Conservation (phyloP, 1,284 basidiomycete genomes). For the Fomitopsis palustris region DNA sequence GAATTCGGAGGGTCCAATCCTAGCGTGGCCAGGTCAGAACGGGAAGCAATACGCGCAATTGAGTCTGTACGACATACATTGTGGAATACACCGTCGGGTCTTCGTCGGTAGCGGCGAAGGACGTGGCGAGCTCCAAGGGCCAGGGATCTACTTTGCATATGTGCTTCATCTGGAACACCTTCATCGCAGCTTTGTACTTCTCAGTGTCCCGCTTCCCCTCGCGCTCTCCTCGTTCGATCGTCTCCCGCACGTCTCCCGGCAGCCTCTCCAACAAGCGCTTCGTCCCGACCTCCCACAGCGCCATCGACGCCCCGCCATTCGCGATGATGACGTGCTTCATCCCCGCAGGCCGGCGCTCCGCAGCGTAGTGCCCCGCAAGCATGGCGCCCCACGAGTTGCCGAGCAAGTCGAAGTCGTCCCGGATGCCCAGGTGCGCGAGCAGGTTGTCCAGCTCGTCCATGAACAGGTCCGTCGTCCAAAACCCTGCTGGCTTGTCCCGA, state of each 20-base stretch:
- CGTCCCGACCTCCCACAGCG: slow-evolving; percentile 23
- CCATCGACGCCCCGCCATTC: slow-evolving; percentile 24
- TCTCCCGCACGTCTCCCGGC: slow-evolving; percentile 22
- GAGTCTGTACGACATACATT: slow-evolving; percentile 11
- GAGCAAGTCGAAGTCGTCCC: slow-evolving; percentile 26
- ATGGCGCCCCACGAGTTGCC: slow-evolving; percentile 37
- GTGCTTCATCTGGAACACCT: slow-evolving; percentile 22
- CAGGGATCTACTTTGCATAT: slow-evolving; percentile 22
- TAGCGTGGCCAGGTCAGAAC: slow-evolving; percentile 19
- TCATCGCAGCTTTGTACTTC: slow-evolving; percentile 26
- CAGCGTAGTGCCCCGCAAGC: slow-evolving; percentile 24
- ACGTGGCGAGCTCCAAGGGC: slow-evolving; percentile 16
- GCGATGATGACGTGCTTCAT: slow-evolving; percentile 29
- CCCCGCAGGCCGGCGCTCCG: slow-evolving; percentile 23
- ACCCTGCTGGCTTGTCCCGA: slow-evolving; percentile 24
- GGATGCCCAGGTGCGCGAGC: slow-evolving; percentile 24
- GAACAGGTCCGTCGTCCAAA: slow-evolving; percentile 35
- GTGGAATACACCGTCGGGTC: slow-evolving; percentile 19
- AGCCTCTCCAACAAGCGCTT: slow-evolving; percentile 18
- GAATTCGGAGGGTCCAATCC: slow-evolving; percentile 18
- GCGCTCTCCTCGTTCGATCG: background rate
- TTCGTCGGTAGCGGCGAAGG: slow-evolving; percentile 15
- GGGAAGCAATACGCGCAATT: background rate
- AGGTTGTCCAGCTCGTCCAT: slow-evolving; percentile 32
- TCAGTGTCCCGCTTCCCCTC: slow-evolving; percentile 4